These are phyloP conservation scores for Tolypocladium sp. DNA, from an alignment of 2,329 filamentous ascomycete species.

Conservation along the genomic window DNA sequence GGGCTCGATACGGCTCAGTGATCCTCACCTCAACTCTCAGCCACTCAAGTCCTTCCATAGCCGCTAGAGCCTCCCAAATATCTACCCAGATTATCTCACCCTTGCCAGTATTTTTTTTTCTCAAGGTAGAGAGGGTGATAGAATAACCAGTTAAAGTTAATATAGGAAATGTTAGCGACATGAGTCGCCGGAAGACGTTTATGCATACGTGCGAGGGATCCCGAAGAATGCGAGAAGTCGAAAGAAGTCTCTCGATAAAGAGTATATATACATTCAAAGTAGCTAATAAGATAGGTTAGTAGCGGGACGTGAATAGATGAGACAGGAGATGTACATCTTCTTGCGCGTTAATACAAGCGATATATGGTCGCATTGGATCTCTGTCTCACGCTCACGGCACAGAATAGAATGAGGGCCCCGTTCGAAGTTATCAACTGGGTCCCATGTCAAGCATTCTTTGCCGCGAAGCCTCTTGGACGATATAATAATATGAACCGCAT, in stretches of 20 bases:
- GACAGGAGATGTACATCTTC: slow-evolving; percentile 6
- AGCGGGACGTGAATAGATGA: background rate
- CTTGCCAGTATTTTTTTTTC: background rate
- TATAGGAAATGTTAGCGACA: background rate
- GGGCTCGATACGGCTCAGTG: background rate
- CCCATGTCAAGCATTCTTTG: slow-evolving; percentile 5
- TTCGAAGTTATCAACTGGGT: background rate
- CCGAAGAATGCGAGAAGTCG: slow-evolving; percentile 5
- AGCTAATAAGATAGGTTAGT: slow-evolving; percentile 4
- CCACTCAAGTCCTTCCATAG: slow-evolving; percentile 8
- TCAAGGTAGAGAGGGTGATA: background rate
- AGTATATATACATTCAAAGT: slow-evolving; percentile 7
- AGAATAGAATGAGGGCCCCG: background rate
- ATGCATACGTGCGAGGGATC: background rate
- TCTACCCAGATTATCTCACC: slow-evolving; percentile 4
- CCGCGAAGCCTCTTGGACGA: slow-evolving; percentile 3
- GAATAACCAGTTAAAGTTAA: background rate
- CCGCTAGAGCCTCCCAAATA: slow-evolving; percentile 6
- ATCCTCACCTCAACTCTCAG: slow-evolving; percentile 6
- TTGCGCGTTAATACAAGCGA: slow-evolving; percentile 7
- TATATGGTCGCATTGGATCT: slow-evolving; percentile 4
- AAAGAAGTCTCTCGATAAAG: slow-evolving; percentile 7
- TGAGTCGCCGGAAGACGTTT: slow-evolving; percentile 1
- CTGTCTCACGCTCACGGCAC: background rate
- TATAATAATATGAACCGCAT: slow-evolving; percentile 5